Evolutionary conservation across 2,329 filamentous ascomycete genomes (phyloP), one percentile per base, ranked within the genome.

Genomic region (Akanthomyces lecanii): DNA sequence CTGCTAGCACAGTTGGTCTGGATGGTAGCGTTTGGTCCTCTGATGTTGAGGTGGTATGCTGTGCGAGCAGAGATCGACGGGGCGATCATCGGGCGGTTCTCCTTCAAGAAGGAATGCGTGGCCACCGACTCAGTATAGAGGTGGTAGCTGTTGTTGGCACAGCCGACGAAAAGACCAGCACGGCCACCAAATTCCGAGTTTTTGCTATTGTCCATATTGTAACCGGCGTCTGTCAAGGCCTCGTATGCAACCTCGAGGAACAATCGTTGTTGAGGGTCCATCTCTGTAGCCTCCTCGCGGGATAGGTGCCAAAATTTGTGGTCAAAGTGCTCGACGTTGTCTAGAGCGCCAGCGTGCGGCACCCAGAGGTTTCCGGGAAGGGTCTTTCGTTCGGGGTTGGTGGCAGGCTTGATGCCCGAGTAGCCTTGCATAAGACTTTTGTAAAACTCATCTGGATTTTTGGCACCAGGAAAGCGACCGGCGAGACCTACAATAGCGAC

Each of bases 351-450:
- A n/a, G 63, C 65, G 28, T 51, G 51, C 21, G 63, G 53, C 6
- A 66, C 63, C 65, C 65, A 66, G 21, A 61, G 11, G 33, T 66
- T 66, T 7, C 65, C 65, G 14, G 60, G 50, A 3, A 66, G 42
- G 4, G 65, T 63, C 30, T 63, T n/a, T 3, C 61, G 55, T 10
- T 61, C 38, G 2, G 40, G 12, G 12, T 23, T 44, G 10, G 23
- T 30, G 23, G 52, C 21, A 14, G 54, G n/a, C 2, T 23, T 48
- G 21, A 65, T 58, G 12, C 63, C 63, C 3, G 63, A 63, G 14
- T 51, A 25, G 7, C 61, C 65, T 3, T 63, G 30, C 55, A 65
- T 48, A 14, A 66, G 61, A 28, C 58, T 61, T 5, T 57, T 7
- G 45, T 58, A 66, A 28, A 66, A 66, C n/a, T 63, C 63, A 14